phyloP scores from a whole-genome alignment of 2,329 filamentous ascomycete species.

The Cladosporium sp. region DNA sequence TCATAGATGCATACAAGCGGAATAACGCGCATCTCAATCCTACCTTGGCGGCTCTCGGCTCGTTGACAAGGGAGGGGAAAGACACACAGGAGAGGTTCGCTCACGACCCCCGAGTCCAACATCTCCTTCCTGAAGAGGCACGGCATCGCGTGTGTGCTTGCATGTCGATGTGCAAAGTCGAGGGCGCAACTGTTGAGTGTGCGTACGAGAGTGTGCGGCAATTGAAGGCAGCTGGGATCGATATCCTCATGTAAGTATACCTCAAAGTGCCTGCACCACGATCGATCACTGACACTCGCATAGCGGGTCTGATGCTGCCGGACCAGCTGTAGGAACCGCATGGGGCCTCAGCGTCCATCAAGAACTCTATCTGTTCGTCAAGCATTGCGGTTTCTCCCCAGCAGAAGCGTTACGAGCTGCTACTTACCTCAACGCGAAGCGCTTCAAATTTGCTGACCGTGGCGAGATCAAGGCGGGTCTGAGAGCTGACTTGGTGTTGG shows the following conservation, averaged over 20 bases:
- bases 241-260: slow-evolving; percentile 42
- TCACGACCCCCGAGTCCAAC: slow-evolving; percentile 39
- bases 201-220: slow-evolving; percentile 45
- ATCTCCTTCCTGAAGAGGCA: slow-evolving; percentile 37
- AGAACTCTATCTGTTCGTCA: slow-evolving; percentile 44
- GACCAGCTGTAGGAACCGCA: slow-evolving; percentile 46
- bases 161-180: slow-evolving; percentile 40
- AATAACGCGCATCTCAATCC: slow-evolving; percentile 47
- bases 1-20: slow-evolving; percentile 45
- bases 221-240: slow-evolving; percentile 42
- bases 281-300: background rate
- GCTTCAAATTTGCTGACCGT: slow-evolving; percentile 45
- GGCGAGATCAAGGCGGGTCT: slow-evolving; percentile 42
- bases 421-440: slow-evolving; percentile 41
- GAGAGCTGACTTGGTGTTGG: slow-evolving; percentile 46
- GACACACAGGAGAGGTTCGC: slow-evolving; percentile 42
- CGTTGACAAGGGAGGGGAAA: slow-evolving; percentile 43
- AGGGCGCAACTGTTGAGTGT: slow-evolving; percentile 39
- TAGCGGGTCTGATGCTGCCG: slow-evolving; percentile 46
- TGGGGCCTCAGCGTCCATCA: slow-evolving; percentile 47
- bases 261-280: background rate
- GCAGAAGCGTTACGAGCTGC: slow-evolving; percentile 44
- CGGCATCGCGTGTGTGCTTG: slow-evolving; percentile 42
- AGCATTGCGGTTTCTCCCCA: slow-evolving; percentile 45
- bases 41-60: slow-evolving; percentile 43